Conservation (phyloP, 257 asterid genomes). For the Forsythia viridissima region DNA sequence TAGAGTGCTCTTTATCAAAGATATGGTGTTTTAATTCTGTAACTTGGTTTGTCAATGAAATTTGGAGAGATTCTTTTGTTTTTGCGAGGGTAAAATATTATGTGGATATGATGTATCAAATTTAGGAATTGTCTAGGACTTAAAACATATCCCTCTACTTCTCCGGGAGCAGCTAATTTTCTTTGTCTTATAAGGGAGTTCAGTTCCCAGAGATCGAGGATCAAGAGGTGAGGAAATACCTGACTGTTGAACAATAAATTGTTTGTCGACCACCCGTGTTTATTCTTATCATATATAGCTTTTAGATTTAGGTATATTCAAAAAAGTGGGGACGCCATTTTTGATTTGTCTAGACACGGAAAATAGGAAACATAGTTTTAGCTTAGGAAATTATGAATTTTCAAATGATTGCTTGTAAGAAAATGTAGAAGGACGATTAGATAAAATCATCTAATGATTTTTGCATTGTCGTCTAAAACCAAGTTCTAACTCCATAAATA, state of each 20-base stretch:
- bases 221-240: too few relatives aligned
- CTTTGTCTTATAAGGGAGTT: too few relatives aligned
- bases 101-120: background rate
- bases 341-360: background rate
- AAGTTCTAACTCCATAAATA: background rate
- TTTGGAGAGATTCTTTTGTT: background rate
- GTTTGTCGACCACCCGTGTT: background rate
- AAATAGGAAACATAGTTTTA: background rate
- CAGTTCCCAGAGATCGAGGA: too few relatives aligned
- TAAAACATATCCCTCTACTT: background rate
- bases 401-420: background rate
- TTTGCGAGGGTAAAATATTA: too few relatives aligned
- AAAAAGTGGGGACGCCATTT: background rate
- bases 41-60: background rate
- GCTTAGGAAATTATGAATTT: background rate
- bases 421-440: background rate
- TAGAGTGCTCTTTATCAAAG: background rate
- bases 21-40: background rate
- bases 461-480: background rate
- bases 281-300: background rate
- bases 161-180: too few relatives aligned
- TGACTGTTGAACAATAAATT: too few relatives aligned
- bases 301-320: background rate
- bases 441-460: background rate
- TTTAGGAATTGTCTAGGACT: background rate